phyloP scores from a whole-genome alignment of 2,329 filamentous ascomycete species.

The Xylaria hypoxylon region DNA sequence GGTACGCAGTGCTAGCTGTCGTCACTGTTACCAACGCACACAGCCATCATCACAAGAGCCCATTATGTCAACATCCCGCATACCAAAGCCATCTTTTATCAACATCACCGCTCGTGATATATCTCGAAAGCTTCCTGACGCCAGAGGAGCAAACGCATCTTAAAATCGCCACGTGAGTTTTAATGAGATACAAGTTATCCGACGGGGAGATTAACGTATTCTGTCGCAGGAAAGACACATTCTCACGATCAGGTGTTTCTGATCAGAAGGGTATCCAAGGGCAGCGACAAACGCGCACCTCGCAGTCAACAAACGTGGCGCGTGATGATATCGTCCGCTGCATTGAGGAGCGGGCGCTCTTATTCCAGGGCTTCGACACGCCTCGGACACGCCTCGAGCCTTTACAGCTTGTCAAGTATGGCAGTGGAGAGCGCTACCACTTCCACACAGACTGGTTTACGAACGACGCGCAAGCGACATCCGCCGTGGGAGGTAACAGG shows the following conservation, averaged over 20 bases:
- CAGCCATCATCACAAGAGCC: constrained; percentile 36
- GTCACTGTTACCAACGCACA: constrained; percentile 40
- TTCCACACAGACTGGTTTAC: constrained; percentile 66
- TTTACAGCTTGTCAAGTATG: constrained; percentile 62
- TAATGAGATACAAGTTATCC: not conserved
- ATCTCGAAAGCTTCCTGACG: constrained; percentile 54
- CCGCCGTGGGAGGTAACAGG: constrained; percentile 58
- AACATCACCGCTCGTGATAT: constrained; percentile 55
- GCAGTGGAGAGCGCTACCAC: constrained; percentile 58
- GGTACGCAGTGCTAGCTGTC: constrained; percentile 39
- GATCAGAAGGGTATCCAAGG: constrained; percentile 51
- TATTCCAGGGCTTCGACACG: constrained; percentile 59
- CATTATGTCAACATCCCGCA: constrained; percentile 50
- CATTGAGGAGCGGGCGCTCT: constrained; percentile 60
- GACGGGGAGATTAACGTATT: constrained; percentile 23
- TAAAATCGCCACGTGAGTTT: constrained; percentile 50
- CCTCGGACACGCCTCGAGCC: constrained; percentile 57
- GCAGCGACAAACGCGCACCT: constrained; percentile 56
- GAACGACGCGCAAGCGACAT: constrained; percentile 53
- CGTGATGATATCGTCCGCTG: constrained; percentile 59
- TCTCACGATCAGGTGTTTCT: constrained; percentile 58
- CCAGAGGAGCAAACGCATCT: constrained; percentile 53
- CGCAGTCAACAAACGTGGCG: constrained; percentile 59
- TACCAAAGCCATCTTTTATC: constrained; percentile 53
- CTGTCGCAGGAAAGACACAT: constrained; percentile 54